Evolutionary conservation across 371 early-diverging fungal species (phyloP), one percentile per base, ranked within the genome.

Genomic region (Parasitella parasitica): DNA sequence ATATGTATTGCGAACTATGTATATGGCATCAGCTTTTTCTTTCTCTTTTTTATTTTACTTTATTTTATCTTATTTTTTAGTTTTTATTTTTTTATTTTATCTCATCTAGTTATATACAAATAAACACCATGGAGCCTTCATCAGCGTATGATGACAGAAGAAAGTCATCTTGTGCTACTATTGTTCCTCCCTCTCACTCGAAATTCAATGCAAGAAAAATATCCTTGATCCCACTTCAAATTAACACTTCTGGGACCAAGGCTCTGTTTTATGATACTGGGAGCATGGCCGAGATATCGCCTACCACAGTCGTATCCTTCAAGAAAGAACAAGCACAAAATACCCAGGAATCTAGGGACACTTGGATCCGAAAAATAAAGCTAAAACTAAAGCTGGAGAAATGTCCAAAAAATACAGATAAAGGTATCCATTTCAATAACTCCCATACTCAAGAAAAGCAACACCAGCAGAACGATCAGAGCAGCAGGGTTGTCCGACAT

Each of bases 161-260:
- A 46, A 61, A 61, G 5, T 36, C 37, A 0, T 61, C 61, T 3
- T 30, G 61, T 18, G 48, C 61, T 5, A 61, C 61, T 3, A 28
- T 53, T 22, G 54, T 54, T 6, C 54, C 54, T 26, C 43, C 58
- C 6, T n/a, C 6, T 7, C 57, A 26, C 18, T 13, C n/a, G 32
- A 60, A 35, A 48, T 48, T 36, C 34, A 22, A 26, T 38, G 18
- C 16, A 35, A 57, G 22, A 60, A 60, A 59, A 26, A 3, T 12
- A 16, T 49, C 59, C 1, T 34, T 53, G 22, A 16, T 16, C 1
- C 32, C 53, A n/a, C 30, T 52, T 12, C 22, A 37, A n/a, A 59
- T 59, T 13, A 48, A 59, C 22, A 53, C 37, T 18, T 27, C 43
- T 18, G 46, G 57, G 2, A 13, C 50, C 4, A 48, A 48, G 6